Conservation (phyloP, 108 stramenopile genomes). For the Skeletonema tropicum region DNA sequence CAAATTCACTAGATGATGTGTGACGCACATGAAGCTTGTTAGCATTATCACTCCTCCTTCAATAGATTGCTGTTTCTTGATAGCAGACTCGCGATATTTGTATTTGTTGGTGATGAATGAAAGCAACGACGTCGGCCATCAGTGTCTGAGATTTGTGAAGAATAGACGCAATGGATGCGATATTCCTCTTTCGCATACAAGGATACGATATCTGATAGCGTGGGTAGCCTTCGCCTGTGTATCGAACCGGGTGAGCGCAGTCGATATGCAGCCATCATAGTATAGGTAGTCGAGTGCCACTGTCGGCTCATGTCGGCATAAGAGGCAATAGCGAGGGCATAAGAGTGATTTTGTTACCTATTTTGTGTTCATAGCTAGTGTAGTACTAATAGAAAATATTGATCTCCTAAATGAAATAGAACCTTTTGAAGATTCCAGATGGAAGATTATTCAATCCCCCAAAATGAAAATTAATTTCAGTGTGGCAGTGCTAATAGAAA, state of each 20-base stretch:
- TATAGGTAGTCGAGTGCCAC: no score
- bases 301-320: no score
- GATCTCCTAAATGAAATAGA: no score
- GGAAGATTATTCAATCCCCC: no score
- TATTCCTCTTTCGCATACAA: background rate
- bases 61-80: background rate
- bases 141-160: background rate
- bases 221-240: background rate
- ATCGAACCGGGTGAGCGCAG: background rate
- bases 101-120: background rate
- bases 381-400: no score
- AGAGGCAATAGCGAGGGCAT: no score
- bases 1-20: background rate
- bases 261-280: background rate
- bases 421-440: no score
- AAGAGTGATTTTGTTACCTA: no score
- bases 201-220: background rate
- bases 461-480: no score
- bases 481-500: no score
- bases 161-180: background rate
- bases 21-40: background rate
- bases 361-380: no score
- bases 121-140: background rate
- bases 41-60: background rate
- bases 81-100: background rate